Percentiles rank a stretch among this genome's conserved stretches.
Evolutionary conservation across 169 alveolate species (phyloP).

Genomic region (Haemoproteus tartakovskyi): DNA sequence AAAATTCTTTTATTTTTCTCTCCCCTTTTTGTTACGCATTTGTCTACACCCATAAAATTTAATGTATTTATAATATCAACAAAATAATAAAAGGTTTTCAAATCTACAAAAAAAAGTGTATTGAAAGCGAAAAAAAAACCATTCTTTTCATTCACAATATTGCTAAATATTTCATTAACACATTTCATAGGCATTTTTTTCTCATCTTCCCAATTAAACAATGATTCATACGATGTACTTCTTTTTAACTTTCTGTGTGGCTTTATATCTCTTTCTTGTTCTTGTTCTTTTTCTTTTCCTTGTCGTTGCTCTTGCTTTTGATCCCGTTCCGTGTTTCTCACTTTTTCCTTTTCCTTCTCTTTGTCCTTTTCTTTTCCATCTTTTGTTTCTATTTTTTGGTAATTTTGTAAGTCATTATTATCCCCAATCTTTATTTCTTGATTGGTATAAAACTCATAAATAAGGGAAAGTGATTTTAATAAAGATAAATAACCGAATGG

Average conservation of each 20-base stretch:
- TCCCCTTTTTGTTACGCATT: background rate
- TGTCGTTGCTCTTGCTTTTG: no score
- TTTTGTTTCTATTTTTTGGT: no score
- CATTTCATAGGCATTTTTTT: background rate
- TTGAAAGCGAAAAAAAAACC: constrained; percentile 45
- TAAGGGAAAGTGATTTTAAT: constrained; percentile 20
- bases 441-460: constrained; percentile 34
- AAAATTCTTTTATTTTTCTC: background rate
- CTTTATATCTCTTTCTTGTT: background rate
- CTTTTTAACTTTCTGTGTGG: background rate
- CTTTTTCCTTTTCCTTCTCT: background rate
- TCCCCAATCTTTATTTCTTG: no score
- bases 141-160: constrained; percentile 32
- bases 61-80: constrained; percentile 36
- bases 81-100: constrained; percentile 45
- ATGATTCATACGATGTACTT: background rate
- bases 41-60: constrained; percentile 29
- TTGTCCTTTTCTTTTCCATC: background rate
- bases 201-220: constrained; percentile 14
- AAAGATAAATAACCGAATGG: constrained; percentile 16
- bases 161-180: constrained; percentile 7
- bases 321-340: background rate
- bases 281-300: background rate
- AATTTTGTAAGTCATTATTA: no score
- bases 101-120: constrained; percentile 27